These are phyloP conservation scores for Umbellularia californica DNA, from an alignment of 164 flowering plant species.

Conservation along the genomic window DNA sequence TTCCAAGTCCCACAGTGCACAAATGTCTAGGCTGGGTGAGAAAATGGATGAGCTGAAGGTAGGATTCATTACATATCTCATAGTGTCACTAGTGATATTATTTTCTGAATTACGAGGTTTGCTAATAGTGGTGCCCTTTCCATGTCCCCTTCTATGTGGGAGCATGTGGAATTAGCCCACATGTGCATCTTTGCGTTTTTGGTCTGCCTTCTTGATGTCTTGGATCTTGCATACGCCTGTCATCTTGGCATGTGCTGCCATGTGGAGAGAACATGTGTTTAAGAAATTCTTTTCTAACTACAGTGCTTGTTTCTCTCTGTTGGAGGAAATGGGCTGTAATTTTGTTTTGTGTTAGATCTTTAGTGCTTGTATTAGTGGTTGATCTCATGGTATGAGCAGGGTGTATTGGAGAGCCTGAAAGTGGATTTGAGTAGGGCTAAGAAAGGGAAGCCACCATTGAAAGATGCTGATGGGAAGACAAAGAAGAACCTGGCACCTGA, in stretches of 20 bases:
- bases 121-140: too few relatives aligned
- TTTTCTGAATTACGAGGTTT: too few relatives aligned
- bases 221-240: not conserved
- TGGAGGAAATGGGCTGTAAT: not conserved
- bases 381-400: slow-evolving; percentile 34
- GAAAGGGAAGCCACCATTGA: slow-evolving; percentile 92
- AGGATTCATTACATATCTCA: slow-evolving; percentile 1
- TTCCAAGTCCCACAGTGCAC: slow-evolving; percentile 77
- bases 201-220: not conserved
- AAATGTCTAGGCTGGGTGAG: slow-evolving; percentile 64
- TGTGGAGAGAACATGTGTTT: not conserved
- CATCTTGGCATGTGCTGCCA: not conserved
- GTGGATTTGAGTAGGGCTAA: slow-evolving; percentile 73
- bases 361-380: not conserved
- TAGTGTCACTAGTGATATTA: too few relatives aligned
- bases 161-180: too few relatives aligned
- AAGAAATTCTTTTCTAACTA: not conserved
- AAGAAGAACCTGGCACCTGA: slow-evolving; percentile 79
- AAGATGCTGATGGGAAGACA: slow-evolving; percentile 68
- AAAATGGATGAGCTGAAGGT: slow-evolving; percentile 84
- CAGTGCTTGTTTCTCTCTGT: not conserved
- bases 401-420: slow-evolving; percentile 49
- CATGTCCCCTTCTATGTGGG: too few relatives aligned
- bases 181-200: too few relatives aligned
- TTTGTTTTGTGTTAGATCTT: not conserved